phyloP scores from a whole-genome alignment of 164 flowering plant genomes.

The Vitis cinerea region DNA sequence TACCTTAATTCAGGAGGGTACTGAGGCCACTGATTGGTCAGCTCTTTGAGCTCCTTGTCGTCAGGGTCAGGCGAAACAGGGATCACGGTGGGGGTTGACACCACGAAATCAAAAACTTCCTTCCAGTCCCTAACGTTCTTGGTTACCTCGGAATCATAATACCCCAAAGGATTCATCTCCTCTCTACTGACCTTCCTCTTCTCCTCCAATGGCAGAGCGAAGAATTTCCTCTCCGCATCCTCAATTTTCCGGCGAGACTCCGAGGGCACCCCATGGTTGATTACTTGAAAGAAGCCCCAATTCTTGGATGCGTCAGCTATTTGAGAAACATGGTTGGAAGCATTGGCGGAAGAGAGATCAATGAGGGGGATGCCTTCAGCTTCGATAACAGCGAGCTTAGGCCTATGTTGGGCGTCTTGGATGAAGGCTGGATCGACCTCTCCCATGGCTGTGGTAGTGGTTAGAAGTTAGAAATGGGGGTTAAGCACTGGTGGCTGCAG shows the following conservation, averaged over 20 bases:
- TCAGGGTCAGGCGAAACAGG: slow-evolving; percentile 33
- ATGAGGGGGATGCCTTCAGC: no score
- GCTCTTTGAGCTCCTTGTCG: slow-evolving; percentile 18
- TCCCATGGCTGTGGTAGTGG: no score
- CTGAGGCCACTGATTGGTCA: slow-evolving; percentile 40
- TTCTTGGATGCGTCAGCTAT: slow-evolving; percentile 25
- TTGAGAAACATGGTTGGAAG: no score
- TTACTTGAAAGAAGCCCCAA: slow-evolving; percentile 54
- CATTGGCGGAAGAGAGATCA: no score
- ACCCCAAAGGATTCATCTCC: slow-evolving; percentile 37
- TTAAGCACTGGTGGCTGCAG: no score
- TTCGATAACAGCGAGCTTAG: no score
- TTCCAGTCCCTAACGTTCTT: slow-evolving; percentile 69
- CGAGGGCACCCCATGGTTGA: slow-evolving; percentile 49
- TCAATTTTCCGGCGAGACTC: slow-evolving; percentile 19
- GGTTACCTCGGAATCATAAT: slow-evolving; percentile 46
- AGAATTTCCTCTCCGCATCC: slow-evolving; percentile 36
- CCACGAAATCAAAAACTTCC: slow-evolving; percentile 44
- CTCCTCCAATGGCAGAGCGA: slow-evolving; percentile 38
- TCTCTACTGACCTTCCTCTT: slow-evolving; percentile 44
- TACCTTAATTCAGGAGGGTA: slow-evolving; percentile 38
- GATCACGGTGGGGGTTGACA: slow-evolving; percentile 21
- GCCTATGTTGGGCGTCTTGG: no score
- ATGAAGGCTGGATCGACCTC: no score
- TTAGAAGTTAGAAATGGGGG: no score